Evolutionary conservation across 2,329 filamentous ascomycete genomes (phyloP).

Genomic region (Metarhizium humberi): DNA sequence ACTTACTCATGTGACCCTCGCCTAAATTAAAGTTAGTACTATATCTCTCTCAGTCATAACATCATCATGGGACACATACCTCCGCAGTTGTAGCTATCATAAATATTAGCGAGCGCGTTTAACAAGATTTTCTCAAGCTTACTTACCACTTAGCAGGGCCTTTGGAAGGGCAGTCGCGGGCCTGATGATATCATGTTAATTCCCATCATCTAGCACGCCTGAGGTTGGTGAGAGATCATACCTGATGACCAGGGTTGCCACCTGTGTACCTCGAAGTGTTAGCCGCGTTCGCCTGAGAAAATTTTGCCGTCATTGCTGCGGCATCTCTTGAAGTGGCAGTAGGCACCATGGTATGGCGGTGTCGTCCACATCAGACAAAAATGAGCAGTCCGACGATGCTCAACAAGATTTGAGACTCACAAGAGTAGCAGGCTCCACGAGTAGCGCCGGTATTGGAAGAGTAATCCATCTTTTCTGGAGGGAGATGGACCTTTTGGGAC

Average conservation of each 20-base stretch:
- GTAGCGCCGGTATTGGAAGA: slow-evolving; percentile 9
- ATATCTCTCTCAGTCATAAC: not conserved
- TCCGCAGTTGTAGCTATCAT: slow-evolving; percentile 69
- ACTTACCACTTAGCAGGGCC: slow-evolving; percentile 72
- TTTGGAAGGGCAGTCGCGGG: slow-evolving; percentile 79
- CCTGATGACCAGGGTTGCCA: slow-evolving; percentile 66
- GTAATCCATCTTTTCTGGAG: slow-evolving; percentile 27
- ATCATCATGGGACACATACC: slow-evolving; percentile 38
- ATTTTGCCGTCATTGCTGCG: not conserved
- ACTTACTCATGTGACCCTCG: slow-evolving; percentile 71
- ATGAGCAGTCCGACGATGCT: not conserved
- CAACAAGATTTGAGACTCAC: slow-evolving; percentile 24
- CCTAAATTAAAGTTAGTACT: slow-evolving; percentile 24
- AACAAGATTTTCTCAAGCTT: slow-evolving; percentile 7
- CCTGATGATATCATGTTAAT: slow-evolving; percentile 36
- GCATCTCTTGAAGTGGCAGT: not conserved
- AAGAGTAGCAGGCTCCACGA: slow-evolving; percentile 42
- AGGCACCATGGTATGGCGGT: too few relatives aligned
- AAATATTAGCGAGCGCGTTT: slow-evolving; percentile 10
- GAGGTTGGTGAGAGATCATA: slow-evolving; percentile 31
- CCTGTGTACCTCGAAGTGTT: slow-evolving; percentile 34
- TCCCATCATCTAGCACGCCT: slow-evolving; percentile 2
- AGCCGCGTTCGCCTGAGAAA: not conserved
- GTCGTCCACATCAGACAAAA: not conserved
- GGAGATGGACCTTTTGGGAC: too few relatives aligned